A percentile compares a stretch with the other conserved stretches of the same genome.
Conservation (phyloP, 2,329 filamentous ascomycete genomes). For the Phaeomoniella chlamydospora region DNA sequence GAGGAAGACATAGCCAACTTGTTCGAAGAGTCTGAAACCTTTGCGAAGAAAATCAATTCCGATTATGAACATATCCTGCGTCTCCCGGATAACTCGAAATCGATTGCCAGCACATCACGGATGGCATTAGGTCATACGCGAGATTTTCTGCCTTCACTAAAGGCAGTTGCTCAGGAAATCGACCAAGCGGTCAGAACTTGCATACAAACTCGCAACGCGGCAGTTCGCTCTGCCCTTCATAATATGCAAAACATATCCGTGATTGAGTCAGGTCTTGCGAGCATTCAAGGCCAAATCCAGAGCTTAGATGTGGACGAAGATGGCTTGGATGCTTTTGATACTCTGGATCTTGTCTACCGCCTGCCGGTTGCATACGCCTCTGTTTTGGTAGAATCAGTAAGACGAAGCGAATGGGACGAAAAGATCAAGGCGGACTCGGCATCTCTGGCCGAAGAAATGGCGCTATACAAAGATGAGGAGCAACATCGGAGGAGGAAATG, state of each 20-base stretch:
- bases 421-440: slow-evolving; percentile 81
- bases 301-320: slow-evolving; percentile 59
- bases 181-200: slow-evolving; percentile 36
- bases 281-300: slow-evolving; percentile 57
- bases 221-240: slow-evolving; percentile 49
- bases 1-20: slow-evolving; percentile 44
- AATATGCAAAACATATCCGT: slow-evolving; percentile 74
- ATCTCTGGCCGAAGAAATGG: slow-evolving; percentile 82
- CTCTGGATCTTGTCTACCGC: slow-evolving; percentile 64
- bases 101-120: slow-evolving; percentile 46
- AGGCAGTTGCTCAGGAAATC: slow-evolving; percentile 42
- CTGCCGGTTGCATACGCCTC: slow-evolving; percentile 84
- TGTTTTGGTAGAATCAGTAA: slow-evolving; percentile 70
- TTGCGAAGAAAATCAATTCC: slow-evolving; percentile 73
- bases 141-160: slow-evolving; percentile 46
- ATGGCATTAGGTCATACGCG: slow-evolving; percentile 50
- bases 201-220: slow-evolving; percentile 51
- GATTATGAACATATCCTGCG: slow-evolving; percentile 68
- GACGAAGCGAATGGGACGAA: slow-evolving; percentile 78
- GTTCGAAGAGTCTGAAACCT: slow-evolving; percentile 69
- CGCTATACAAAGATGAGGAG: slow-evolving; percentile 83
- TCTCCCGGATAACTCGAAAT: slow-evolving; percentile 53
- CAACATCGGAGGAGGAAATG: slow-evolving; percentile 76
- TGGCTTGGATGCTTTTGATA: slow-evolving; percentile 65
- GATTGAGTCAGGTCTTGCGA: slow-evolving; percentile 61